Conservation (phyloP, 2,329 filamentous ascomycete genomes). For the Aspergillus sojae region DNA sequence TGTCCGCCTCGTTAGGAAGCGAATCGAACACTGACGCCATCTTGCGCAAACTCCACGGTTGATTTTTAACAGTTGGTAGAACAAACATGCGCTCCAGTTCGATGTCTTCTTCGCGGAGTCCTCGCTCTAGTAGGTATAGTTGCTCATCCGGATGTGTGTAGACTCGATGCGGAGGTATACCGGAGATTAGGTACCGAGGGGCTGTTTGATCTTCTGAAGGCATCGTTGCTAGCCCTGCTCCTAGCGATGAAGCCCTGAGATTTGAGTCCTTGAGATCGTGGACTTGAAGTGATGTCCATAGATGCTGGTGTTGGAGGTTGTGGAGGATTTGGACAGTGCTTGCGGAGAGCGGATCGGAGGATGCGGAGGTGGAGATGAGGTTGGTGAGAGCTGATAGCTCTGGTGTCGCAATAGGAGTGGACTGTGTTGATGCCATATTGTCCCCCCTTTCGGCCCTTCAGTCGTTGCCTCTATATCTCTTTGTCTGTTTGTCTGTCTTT, state of each 20-base stretch:
- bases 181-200: slow-evolving; percentile 58
- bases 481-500: neutral
- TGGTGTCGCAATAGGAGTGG: slow-evolving; percentile 16
- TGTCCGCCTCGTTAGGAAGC: slow-evolving; percentile 35
- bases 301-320: slow-evolving; percentile 66
- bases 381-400: slow-evolving; percentile 44
- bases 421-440: slow-evolving; percentile 1
- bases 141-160: slow-evolving; percentile 69
- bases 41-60: slow-evolving; percentile 60
- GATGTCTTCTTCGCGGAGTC: slow-evolving; percentile 50
- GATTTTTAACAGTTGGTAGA: slow-evolving; percentile 60
- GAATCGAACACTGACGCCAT: slow-evolving; percentile 62
- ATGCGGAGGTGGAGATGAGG: slow-evolving; percentile 38
- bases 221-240: slow-evolving; percentile 4
- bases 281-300: slow-evolving; percentile 60
- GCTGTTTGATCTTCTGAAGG: slow-evolving; percentile 23
- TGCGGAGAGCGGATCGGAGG: slow-evolving; percentile 37
- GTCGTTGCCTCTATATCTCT: neutral
- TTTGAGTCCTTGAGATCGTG: slow-evolving; percentile 43
- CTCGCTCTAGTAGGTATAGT: slow-evolving; percentile 58
- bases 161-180: slow-evolving; percentile 61
- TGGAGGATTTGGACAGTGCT: slow-evolving; percentile 63
- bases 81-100: slow-evolving; percentile 60
- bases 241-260: slow-evolving; percentile 5
- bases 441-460: neutral